A percentile compares a stretch with the other conserved stretches of the same genome.
phyloP scores from a whole-genome alignment of 192 early-diverging fungal species.

The Backusella macrospora region DNA sequence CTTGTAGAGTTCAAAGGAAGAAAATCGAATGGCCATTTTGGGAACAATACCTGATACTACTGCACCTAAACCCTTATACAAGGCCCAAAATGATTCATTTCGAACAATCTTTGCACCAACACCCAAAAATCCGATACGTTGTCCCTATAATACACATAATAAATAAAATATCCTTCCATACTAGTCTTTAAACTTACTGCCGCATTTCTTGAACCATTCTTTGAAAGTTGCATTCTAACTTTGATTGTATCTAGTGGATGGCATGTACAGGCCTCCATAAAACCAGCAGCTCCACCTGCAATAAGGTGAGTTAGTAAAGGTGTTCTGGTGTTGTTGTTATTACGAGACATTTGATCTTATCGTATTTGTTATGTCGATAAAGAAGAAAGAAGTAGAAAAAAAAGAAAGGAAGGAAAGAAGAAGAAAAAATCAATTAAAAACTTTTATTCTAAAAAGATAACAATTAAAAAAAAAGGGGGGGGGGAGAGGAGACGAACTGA shows the following conservation, averaged over 20 bases:
- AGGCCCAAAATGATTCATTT: constrained; percentile 83
- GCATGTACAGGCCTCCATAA: constrained; percentile 86
- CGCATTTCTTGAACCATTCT: constrained; percentile 56
- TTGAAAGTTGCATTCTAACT: constrained; percentile 92
- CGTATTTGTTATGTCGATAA: too few species aligned
- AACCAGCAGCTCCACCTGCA: constrained; percentile 87
- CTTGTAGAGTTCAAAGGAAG: constrained; percentile 94
- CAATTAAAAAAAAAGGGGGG: too few species aligned
- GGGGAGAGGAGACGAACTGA: too few species aligned
- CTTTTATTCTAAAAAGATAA: too few species aligned
- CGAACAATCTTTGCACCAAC: constrained; percentile 81
- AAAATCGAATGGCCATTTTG: constrained; percentile 99
- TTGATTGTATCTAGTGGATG: constrained; percentile 97
- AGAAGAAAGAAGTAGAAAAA: too few species aligned
- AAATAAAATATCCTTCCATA: too few species aligned
- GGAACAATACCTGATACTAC: constrained; percentile 95
- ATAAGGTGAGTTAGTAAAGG: constrained; percentile 77
- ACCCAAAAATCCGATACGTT: constrained; percentile 66
- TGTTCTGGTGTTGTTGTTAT: constrained; percentile 15
- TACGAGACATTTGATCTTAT: not conserved
- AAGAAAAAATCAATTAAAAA: too few species aligned
- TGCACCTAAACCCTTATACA: constrained; percentile 97
- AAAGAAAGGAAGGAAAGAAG: too few species aligned
- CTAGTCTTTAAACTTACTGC: constrained; percentile 41
- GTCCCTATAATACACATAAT: constrained; percentile 25